Conservation (phyloP, 305 asterid genomes). For the Solanum hybrid region DNA sequence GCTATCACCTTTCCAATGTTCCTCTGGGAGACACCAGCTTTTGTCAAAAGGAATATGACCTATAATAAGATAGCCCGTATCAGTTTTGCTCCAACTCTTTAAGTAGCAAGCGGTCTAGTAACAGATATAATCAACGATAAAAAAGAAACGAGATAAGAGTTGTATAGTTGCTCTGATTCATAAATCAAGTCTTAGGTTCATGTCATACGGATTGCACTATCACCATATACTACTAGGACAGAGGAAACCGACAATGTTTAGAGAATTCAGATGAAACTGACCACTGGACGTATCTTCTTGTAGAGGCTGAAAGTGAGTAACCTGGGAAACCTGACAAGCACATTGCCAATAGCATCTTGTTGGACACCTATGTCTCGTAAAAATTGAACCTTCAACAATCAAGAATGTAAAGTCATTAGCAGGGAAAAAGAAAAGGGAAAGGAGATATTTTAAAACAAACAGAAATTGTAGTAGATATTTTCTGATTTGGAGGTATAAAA, state of each 20-base stretch:
- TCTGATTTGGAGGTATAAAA: not conserved
- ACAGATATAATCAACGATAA: not conserved
- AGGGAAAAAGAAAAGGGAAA: not conserved
- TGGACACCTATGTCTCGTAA: conserved; percentile 75
- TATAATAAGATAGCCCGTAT: conserved; percentile 14
- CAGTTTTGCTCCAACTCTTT: not conserved
- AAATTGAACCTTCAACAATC: conserved; percentile 61
- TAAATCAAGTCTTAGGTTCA: not conserved
- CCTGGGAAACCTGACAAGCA: conserved; percentile 71
- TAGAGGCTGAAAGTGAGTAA: conserved; percentile 75
- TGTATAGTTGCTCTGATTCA: not conserved
- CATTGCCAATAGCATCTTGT: conserved; percentile 57
- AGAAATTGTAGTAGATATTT: not conserved
- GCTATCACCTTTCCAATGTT: conserved; percentile 83
- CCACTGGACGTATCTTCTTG: conserved; percentile 95
- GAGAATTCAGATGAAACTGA: conserved; percentile 5
- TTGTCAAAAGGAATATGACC: conserved; percentile 79
- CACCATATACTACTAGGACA: not conserved
- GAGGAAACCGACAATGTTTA: not conserved
- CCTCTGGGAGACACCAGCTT: conserved; percentile 68
- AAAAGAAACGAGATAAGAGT: not conserved
- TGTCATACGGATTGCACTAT: not conserved
- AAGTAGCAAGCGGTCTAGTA: not conserved
- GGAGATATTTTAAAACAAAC: not conserved
- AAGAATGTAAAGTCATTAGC: not conserved